These are phyloP conservation scores for Yarrowia divulgata DNA, from an alignment of 805 yeast genomes.

Conservation along the genomic window DNA sequence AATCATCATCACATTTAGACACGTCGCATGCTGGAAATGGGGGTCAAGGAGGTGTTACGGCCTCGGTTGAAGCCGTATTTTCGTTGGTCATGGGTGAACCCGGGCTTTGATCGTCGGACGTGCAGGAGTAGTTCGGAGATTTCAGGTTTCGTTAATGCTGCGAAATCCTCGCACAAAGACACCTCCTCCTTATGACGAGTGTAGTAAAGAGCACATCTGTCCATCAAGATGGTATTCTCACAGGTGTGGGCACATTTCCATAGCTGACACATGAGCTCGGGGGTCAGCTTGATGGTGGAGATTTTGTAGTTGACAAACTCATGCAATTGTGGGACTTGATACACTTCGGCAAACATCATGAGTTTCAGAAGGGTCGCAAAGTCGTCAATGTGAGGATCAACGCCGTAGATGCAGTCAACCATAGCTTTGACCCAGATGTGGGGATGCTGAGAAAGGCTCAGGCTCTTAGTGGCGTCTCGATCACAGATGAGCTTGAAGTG, in stretches of 20 bases:
- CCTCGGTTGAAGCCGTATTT: neutral
- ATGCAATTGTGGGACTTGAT: slow-evolving; percentile 10
- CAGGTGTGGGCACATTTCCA: slow-evolving; percentile 18
- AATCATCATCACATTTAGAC: neutral
- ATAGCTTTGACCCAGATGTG: slow-evolving; percentile 18
- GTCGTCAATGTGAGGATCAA: slow-evolving; percentile 12
- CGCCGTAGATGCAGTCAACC: slow-evolving; percentile 25
- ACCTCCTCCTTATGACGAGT: neutral
- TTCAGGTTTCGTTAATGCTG: slow-evolving; percentile 3
- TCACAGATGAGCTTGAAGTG: slow-evolving; percentile 21
- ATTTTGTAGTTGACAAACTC: slow-evolving; percentile 17
- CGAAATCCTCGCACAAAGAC: neutral
- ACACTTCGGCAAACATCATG: slow-evolving; percentile 26
- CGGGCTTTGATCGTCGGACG: neutral
- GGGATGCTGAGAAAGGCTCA: slow-evolving; percentile 10
- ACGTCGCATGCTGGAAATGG: neutral
- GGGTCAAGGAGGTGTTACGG: neutral
- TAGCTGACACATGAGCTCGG: slow-evolving; percentile 13
- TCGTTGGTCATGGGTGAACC: neutral
- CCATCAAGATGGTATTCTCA: neutral
- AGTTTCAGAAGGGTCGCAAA: slow-evolving; percentile 11
- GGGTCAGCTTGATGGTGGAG: neutral
- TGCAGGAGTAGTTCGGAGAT: neutral
- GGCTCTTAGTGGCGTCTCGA: slow-evolving; percentile 4
- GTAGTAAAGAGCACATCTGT: slow-evolving; percentile 9